Conservation (phyloP, 495 filamentous ascomycete species). For the Halenospora varia region DNA sequence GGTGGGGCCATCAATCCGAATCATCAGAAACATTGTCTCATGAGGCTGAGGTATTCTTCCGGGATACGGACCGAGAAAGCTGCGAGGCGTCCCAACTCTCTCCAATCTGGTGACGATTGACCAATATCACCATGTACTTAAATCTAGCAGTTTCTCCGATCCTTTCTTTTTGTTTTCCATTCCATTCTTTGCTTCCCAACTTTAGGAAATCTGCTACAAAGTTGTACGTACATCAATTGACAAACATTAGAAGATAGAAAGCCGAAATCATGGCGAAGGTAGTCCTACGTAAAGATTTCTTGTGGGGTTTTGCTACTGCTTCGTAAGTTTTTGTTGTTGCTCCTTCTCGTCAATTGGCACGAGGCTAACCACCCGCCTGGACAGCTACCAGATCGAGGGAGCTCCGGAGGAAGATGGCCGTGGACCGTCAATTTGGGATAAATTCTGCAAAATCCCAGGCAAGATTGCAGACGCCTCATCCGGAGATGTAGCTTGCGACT, state of each 20-base stretch:
- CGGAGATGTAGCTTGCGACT: constrained; percentile 70
- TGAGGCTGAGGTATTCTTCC: constrained; percentile 9
- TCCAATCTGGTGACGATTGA: background rate
- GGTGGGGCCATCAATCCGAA: constrained; percentile 8
- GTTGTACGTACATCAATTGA: background rate
- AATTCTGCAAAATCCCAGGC: constrained; percentile 66
- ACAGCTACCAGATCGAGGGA: constrained; percentile 75
- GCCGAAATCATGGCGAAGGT: constrained; percentile 9
- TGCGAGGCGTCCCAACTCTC: background rate
- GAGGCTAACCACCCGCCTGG: background rate
- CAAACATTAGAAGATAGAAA: background rate
- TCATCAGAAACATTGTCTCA: constrained; percentile 1
- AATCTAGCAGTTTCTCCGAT: constrained; percentile 2
- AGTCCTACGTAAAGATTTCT: constrained; percentile 63
- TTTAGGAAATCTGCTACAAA: too few relatives aligned
- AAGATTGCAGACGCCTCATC: constrained; percentile 70
- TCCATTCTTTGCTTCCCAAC: constrained; percentile 2
- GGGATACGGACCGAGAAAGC: constrained; percentile 20
- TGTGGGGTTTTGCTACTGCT: constrained; percentile 82
- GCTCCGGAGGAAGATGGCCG: constrained; percentile 63
- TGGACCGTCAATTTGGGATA: constrained; percentile 73
- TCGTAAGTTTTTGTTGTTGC: constrained; percentile 42
- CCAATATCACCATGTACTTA: constrained; percentile 1
- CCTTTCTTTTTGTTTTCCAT: constrained; percentile 6
- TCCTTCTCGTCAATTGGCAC: too few relatives aligned